A percentile compares a stretch with the other conserved stretches of the same genome.
Conservation (phyloP, 768 basidiomycete species). For the Boletus tomentosulus region DNA sequence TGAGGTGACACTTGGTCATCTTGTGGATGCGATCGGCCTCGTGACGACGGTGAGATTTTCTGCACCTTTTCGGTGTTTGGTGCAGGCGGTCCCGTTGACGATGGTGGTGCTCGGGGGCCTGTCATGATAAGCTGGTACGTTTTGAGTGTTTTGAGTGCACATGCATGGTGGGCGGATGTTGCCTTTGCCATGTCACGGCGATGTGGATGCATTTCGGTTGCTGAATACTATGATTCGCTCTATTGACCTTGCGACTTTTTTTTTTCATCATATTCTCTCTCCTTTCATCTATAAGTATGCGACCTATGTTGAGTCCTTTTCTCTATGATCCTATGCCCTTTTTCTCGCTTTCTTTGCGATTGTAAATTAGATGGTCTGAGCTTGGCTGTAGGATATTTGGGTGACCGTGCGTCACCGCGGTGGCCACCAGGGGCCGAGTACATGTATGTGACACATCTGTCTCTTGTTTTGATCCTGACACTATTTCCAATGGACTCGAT, state of each 20-base stretch:
- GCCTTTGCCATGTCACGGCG: too few relatives aligned
- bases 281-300: too few relatives aligned
- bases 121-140: constrained; percentile 19
- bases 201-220: too few relatives aligned
- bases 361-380: not conserved
- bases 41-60: constrained; percentile 9
- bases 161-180: constrained; percentile 9
- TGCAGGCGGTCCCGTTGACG: constrained; percentile 20
- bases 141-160: not conserved
- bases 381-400: not conserved
- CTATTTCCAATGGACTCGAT: too few relatives aligned
- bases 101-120: constrained; percentile 16
- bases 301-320: not conserved
- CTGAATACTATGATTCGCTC: too few relatives aligned
- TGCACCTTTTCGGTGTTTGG: not conserved
- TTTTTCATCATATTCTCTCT: too few relatives aligned
- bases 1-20: constrained; percentile 25
- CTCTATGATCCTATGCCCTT: not conserved
- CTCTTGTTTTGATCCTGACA: too few relatives aligned
- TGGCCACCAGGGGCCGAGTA: too few relatives aligned
- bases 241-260: too few relatives aligned
- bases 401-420: too few relatives aligned
- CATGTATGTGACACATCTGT: too few relatives aligned
- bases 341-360: not conserved
- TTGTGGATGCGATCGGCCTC: constrained; percentile 20